These are phyloP conservation scores for Pulveroboletus sp. DNA, from an alignment of 768 basidiomycete species.

Conservation along the genomic window DNA sequence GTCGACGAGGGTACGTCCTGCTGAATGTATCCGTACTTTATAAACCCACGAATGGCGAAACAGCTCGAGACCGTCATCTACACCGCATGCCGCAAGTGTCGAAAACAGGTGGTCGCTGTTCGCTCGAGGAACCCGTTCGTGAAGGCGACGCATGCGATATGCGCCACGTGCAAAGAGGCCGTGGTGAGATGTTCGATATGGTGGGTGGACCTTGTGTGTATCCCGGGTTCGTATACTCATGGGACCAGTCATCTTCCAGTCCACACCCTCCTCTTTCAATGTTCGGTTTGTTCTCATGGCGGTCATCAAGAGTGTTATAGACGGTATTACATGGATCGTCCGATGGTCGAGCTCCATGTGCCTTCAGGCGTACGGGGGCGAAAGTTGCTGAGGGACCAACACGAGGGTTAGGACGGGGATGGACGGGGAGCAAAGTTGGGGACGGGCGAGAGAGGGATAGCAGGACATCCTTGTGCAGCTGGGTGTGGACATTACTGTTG, in stretches of 20 bases:
- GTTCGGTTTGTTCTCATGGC: conserved; percentile 74
- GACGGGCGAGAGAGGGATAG: conserved; percentile 11
- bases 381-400: conserved; percentile 15
- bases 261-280: conserved; percentile 63
- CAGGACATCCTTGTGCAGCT: conserved; percentile 67
- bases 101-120: conserved; percentile 51
- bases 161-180: conserved; percentile 48
- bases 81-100: conserved; percentile 64
- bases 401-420: conserved; percentile 16
- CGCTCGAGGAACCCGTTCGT: conserved; percentile 28
- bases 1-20: conserved; percentile 46
- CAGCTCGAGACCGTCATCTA: conserved; percentile 73
- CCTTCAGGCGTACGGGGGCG: conserved; percentile 20
- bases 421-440: conserved; percentile 1
- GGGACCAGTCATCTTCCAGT: conserved; percentile 68
- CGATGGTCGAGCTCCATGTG: conserved; percentile 44
- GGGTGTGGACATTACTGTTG: conserved; percentile 85
- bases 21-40: too few relatives aligned
- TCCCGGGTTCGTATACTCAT: neutral
- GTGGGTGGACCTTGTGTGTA: conserved; percentile 37
- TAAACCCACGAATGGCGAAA: neutral
- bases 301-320: conserved; percentile 79
- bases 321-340: conserved; percentile 57
- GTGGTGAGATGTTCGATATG: conserved; percentile 66
- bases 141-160: conserved; percentile 51